phyloP scores from a whole-genome alignment of 116 monocot species.

The Posidonia oceanica region DNA sequence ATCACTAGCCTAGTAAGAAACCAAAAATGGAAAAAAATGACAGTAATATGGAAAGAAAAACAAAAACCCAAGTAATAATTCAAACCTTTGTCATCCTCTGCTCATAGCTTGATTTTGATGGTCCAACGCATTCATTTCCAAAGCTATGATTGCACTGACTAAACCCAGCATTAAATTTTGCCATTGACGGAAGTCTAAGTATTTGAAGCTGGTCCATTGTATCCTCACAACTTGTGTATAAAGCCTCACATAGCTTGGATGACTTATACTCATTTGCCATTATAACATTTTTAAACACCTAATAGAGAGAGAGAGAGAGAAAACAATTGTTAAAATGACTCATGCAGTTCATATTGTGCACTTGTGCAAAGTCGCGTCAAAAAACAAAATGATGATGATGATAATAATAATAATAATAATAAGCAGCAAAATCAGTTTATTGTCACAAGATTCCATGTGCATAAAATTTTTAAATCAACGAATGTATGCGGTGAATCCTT shows the following conservation, averaged over 20 bases:
- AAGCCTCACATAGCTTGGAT: constrained; percentile 82
- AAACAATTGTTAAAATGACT: too few relatives aligned
- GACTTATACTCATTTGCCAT: constrained; percentile 91
- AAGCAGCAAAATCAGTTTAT: too few relatives aligned
- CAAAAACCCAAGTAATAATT: background rate
- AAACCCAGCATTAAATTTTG: constrained; percentile 98
- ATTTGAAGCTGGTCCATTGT: constrained; percentile 97
- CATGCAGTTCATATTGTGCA: too few relatives aligned
- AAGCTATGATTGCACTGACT: constrained; percentile 85
- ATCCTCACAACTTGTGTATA: constrained; percentile 82
- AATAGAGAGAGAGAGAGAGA: background rate
- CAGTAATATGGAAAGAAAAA: too few relatives aligned
- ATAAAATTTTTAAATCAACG: too few relatives aligned
- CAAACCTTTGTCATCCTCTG: constrained; percentile 79
- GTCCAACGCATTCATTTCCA: constrained; percentile 74
- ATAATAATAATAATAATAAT: too few relatives aligned
- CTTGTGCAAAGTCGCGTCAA: too few relatives aligned
- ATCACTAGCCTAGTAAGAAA: too few relatives aligned
- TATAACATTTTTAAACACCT: constrained; percentile 58
- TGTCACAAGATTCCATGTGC: too few relatives aligned
- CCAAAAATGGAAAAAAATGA: too few relatives aligned
- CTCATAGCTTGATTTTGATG: constrained; percentile 68
- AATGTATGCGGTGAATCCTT: too few relatives aligned
- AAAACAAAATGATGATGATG: too few relatives aligned
- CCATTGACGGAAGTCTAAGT: constrained; percentile 95